Evolutionary conservation across 805 yeast genomes (phyloP), one percentile per base, ranked within the genome.

Genomic region (Brettanomyces anomalus): DNA sequence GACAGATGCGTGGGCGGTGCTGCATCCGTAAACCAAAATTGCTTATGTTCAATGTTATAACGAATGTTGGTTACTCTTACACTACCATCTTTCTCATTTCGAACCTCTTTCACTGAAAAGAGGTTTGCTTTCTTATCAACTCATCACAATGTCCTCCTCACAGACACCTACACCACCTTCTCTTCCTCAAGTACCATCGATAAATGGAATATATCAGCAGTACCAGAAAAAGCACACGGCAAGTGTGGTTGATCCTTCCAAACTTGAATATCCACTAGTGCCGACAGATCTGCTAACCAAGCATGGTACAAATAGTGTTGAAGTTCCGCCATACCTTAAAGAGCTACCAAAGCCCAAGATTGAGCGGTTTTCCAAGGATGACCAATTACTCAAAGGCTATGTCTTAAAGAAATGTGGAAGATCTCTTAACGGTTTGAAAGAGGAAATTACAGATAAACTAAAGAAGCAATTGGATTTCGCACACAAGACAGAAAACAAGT

Each of bases 381-480:
- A 48, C 7, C 44, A 42, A 4, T 35, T 59, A 3, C 20, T 52
- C 3, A 43, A 43, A 18, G 55, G 59, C 2, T 53, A 50, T 33
- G 30, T 60, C 6, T 38, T 48, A 8, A 39, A 44, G 2, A 33
- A 43, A 7, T 46, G 41, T 18, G 36, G 36, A 4, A 46, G 54
- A 5, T 43, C 46, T 4, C 51, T 53, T 32, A 42, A 35, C 5
- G 38, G 34, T 3, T 32, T 57, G 2, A 37, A 45, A 3, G 26
- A 30, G 1, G 49, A 49, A 10, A 37, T 55, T 4, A 21, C 70
- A 28, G 56, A 57, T 36, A 64, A 61, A 28, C 52, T 72, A 18
- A 71, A 70, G 38, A 55, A 55, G 17, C 59, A 75, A 31, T 58
- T 68, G 10, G 51, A 48, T 8, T 65, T 58, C 32, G 66, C 76